phyloP scores from a whole-genome alignment of 2,329 filamentous ascomycete species.

The Pochonia chlamydosporia region DNA sequence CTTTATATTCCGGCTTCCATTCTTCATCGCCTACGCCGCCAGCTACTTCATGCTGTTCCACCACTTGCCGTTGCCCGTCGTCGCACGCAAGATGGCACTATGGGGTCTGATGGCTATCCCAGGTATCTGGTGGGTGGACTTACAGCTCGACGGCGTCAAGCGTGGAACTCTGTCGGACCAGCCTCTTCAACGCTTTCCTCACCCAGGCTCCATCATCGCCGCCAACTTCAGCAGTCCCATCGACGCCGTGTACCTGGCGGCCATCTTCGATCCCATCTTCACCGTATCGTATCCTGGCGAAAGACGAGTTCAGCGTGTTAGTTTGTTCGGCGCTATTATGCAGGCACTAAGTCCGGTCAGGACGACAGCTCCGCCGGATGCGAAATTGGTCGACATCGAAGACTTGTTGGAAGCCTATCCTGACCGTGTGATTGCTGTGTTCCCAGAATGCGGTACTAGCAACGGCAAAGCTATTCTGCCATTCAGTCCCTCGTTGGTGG shows the following conservation, averaged over 20 bases:
- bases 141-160: conserved; percentile 96
- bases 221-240: conserved; percentile 89
- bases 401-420: conserved; percentile 64
- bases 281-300: conserved; percentile 75
- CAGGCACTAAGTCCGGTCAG: conserved; percentile 62
- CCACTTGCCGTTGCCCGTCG: conserved; percentile 62
- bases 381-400: conserved; percentile 53
- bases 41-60: conserved; percentile 78
- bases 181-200: conserved; percentile 67
- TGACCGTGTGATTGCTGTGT: conserved; percentile 72
- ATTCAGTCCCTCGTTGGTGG: conserved; percentile 70
- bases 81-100: conserved; percentile 72
- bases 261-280: conserved; percentile 94
- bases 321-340: conserved; percentile 68
- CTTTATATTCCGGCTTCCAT: conserved; percentile 73
- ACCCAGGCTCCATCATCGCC: conserved; percentile 75
- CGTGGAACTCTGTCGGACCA: conserved; percentile 79
- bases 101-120: conserved; percentile 86
- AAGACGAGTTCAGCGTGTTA: conserved; percentile 68
- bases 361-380: conserved; percentile 36
- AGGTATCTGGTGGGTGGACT: conserved; percentile 95
- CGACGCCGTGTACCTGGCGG: conserved; percentile 88
- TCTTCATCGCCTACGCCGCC: conserved; percentile 62
- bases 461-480: conserved; percentile 89
- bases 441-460: conserved; percentile 90